Base-by-base conservation (phyloP, 768 basidiomycete species). In the Boletus edulis region DNA sequence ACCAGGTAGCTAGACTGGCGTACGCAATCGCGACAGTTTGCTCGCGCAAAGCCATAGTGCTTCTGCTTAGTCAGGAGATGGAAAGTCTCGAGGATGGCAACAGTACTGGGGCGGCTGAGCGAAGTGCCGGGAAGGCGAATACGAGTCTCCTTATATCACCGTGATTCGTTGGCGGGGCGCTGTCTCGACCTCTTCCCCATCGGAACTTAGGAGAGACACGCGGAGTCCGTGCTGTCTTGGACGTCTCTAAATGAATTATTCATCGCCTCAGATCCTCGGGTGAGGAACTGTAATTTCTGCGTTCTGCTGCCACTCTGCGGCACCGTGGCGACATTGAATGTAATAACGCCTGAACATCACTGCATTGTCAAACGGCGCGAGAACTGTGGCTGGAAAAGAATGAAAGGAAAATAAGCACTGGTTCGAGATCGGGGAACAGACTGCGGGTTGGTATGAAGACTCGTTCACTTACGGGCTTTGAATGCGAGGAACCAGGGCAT, bases 11-110 rank as follows among this genome's bases (percentile, higher is more conserved):
- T 32, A 47, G 22, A 35, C 11, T 17, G 17, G 18, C 68, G 55
- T 64, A 69, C 67, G 67, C 67, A 49, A 69, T 64, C 42, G 62
- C 64, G 24, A 68, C 54, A 3, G 56, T 54, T 43, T 61, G 60
- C 35, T 53, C 58, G 46, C 8, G 41, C 12, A 29, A 24, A 27
- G 50, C 50, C 67, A 68, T 68, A 12, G 31, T 48, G 29, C 32
- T 55, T 48, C 34, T 10, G 39, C 39, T 60, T 40, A 35, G 47
- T 55, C 49, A 51, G 31, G 39, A 18, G 17, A 9, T 11, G 35
- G 17, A 31, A 42, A 38, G 35, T 27, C 12, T 42, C 39, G 54
- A 48, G 31, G 35, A 49, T 17, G 22, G 38, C 9, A 35, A 51
- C n/a, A 22, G 45, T 20, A 10, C 31, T 47, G 49, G 49, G 49